Base-by-base conservation (phyloP, 2,329 filamentous ascomycete genomes). In the Laburnicola sp. region DNA sequence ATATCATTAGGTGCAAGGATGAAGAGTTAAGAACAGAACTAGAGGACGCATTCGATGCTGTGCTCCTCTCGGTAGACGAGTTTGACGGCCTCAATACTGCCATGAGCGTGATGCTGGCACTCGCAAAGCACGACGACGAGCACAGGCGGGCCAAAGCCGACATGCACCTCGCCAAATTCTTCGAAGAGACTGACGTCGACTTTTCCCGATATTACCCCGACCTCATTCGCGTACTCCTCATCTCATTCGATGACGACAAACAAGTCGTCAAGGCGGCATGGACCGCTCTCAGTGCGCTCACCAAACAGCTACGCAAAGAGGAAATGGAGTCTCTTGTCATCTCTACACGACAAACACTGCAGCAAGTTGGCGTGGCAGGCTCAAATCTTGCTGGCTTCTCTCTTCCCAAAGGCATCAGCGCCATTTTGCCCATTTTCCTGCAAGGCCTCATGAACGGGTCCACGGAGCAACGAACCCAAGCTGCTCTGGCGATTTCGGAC, bases 391-490 rank as follows among this genome's bases (percentile, higher is more conserved):
- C 91, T 34, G 95, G 94, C 31, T 99, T 99, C 77, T 80, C 79
- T 31, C 78, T 97, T 50, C 94, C 93, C 1, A 99, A 97, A 82
- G 95, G 95, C 56, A 96, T 99, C 80, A 96, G 91, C 68, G 92
- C 94, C 56, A 87, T 99, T 58, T 77, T 99, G 54, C 94, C 95
- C 2, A 97, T 99, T 60, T 97, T 99, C 82, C 75, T 97, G 68
- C 95, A 99, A 71, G 94, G 94, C 75, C 81, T 99, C 60, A 96
- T 99, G 87, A 97, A 99, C 66, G 95, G 94, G 51, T 92, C 88
- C 32, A 80, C 89, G 11, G 94, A 99, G 4, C 94, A 99, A 76
- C 84, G 92, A 70, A 94, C 91, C 25, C 89, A 95, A 70, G 86
- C 94, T 51, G 94, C 95, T 39, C 80, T 97, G 56, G 94, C 90